Evolutionary conservation across 148 eudicot genomes (phyloP).

Genomic region (Simmondsia chinensis): DNA sequence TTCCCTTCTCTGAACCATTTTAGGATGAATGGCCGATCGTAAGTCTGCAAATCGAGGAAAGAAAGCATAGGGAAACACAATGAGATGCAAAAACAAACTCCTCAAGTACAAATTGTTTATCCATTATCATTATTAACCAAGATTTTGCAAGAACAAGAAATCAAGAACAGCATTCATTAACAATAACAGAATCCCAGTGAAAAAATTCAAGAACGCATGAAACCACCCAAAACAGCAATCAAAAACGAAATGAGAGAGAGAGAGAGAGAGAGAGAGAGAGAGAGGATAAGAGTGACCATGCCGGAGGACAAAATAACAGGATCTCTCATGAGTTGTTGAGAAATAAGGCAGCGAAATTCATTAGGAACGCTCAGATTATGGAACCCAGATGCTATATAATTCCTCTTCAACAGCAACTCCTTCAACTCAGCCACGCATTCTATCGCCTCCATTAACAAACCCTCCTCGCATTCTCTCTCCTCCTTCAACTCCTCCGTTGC

Average conservation of each 20-base stretch:
- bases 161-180: not conserved
- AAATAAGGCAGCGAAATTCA: constrained; percentile 53
- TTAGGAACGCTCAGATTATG: constrained; percentile 13
- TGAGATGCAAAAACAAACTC: too few species aligned
- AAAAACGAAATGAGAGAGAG: too few species aligned
- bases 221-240: too few species aligned
- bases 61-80: not conserved
- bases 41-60: constrained; percentile 45
- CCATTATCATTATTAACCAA: too few species aligned
- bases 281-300: constrained; percentile 19
- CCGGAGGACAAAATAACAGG: constrained; percentile 72
- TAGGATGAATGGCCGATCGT: constrained; percentile 62
- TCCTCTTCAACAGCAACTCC: constrained; percentile 8
- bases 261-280: too few species aligned
- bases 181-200: not conserved
- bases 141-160: too few species aligned
- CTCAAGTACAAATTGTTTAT: too few species aligned
- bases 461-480: not conserved
- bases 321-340: constrained; percentile 60
- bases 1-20: constrained; percentile 64
- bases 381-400: not conserved
- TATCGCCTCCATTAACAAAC: constrained; percentile 7
- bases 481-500: too few species aligned
- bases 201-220: not conserved
- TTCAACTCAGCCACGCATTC: constrained; percentile 12